Evolutionary conservation across 225 moss, liverwort and hornwort species (phyloP).

Genomic region (Asterella californica): DNA sequence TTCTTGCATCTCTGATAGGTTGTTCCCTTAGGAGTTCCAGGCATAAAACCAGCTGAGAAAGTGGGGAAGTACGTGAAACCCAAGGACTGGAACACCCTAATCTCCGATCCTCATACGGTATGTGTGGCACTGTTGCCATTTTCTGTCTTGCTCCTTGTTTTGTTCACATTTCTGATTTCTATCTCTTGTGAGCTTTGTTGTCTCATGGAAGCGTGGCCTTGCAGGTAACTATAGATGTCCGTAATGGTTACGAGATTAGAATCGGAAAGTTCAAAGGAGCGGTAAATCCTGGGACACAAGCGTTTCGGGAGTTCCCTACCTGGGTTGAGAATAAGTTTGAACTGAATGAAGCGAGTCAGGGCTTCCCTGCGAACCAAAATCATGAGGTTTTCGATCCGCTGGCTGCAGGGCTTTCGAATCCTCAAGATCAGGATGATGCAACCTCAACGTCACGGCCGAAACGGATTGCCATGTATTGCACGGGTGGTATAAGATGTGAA

Average conservation of each 20-base stretch:
- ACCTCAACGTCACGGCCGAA: slow-evolving; percentile 30
- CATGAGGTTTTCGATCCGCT: slow-evolving; percentile 16
- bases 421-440: not conserved
- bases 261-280: slow-evolving; percentile 90
- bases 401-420: slow-evolving; percentile 11
- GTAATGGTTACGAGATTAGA: slow-evolving; percentile 86
- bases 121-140: not conserved
- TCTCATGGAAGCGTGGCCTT: not conserved
- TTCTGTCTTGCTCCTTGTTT: too few relatives aligned
- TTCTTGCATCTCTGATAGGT: slow-evolving; percentile 44
- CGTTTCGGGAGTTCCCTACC: slow-evolving; percentile 81
- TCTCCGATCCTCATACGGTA: slow-evolving; percentile 71
- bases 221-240: slow-evolving; percentile 87
- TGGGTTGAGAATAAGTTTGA: slow-evolving; percentile 66
- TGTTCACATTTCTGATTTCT: not conserved
- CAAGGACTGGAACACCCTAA: slow-evolving; percentile 94
- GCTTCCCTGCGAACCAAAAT: not conserved
- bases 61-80: slow-evolving; percentile 94
- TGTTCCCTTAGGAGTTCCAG: slow-evolving; percentile 83
- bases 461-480: slow-evolving; percentile 97
- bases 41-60: slow-evolving; percentile 70
- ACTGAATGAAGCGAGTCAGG: slow-evolving; percentile 8
- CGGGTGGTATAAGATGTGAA: slow-evolving; percentile 95
- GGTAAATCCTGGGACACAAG: slow-evolving; percentile 76
- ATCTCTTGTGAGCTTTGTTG: not conserved